phyloP scores from a whole-genome alignment of 2,329 filamentous ascomycete species.

The Cordyceps cicadae region DNA sequence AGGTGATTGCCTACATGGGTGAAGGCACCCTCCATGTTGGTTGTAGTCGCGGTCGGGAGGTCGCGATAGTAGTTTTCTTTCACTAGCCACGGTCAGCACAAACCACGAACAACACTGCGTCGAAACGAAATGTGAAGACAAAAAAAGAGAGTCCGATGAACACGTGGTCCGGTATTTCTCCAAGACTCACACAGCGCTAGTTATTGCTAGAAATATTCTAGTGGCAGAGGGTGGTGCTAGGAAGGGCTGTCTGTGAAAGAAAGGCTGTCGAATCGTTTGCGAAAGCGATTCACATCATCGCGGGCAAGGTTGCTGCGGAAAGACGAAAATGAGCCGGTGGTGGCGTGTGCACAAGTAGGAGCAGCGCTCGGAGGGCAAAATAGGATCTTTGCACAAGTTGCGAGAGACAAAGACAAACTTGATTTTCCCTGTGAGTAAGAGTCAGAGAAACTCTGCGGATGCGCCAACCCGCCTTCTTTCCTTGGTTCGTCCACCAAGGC shows the following conservation, averaged over 20 bases:
- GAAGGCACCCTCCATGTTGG: conserved; percentile 75
- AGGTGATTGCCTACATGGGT: conserved; percentile 81
- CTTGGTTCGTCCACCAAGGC: conserved; percentile 16
- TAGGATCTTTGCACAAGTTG: not conserved
- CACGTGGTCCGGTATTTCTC: not conserved
- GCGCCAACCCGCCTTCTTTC: conserved; percentile 5
- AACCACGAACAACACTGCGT: not conserved
- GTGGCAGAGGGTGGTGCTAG: not conserved
- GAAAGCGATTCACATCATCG: conserved; percentile 14
- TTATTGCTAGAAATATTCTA: not conserved
- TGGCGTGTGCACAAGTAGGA: not conserved
- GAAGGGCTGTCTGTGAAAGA: conserved; percentile 4
- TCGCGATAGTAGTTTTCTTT: conserved; percentile 4
- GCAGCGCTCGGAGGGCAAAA: not conserved
- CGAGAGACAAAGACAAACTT: not conserved
- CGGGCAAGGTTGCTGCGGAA: conserved; percentile 5
- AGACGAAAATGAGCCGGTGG: not conserved
- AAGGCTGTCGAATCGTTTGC: conserved; percentile 6
- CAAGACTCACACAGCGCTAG: not conserved
- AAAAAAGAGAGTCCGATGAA: not conserved
- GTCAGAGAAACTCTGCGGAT: not conserved
- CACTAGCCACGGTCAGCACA: not conserved
- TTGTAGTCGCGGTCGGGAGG: not conserved
- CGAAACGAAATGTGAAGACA: not conserved
- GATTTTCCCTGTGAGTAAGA: not conserved